Evolutionary conservation across 345 rosid genomes (phyloP), one percentile per base, ranked within the genome.

Genomic region (Balakata baccata): DNA sequence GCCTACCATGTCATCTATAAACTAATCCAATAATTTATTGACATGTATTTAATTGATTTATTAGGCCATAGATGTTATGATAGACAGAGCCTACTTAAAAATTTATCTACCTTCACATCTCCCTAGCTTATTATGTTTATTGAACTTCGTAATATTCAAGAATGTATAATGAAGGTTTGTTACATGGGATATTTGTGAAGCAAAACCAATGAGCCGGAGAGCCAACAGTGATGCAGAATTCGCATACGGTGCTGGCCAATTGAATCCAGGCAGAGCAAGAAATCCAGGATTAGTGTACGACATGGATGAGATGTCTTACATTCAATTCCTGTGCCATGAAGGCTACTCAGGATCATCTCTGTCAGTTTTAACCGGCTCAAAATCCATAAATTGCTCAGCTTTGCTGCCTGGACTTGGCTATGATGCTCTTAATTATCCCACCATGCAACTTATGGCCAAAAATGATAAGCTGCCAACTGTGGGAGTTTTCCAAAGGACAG

Each of bases 401-500:
- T 74, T 92, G 65, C 75, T 90, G 41, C 93, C 93, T 0, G 93
- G 92, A 58, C 57, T 86, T 18, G 93, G 97, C 46, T 84, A 84
- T 17, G 98, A 90, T 76, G 86, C 93, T 20, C 81, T 94, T 9
- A 94, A 94, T 82, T 94, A 94, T 78, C 97, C 97, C 49, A 86
- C 97, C 0, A 86, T 94, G 80, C 98, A 94, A 22, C 86, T 94
- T 3, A 74, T 76, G 38, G 39, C 84, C 72, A 74, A 66, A 73
- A 66, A 69, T 1, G 78, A 73, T 50, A 52, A 76, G 64, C 43
- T 73, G 14, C 80, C 81, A 11, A 89, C 85, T 0, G 3, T 78
- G 7, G 89, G 81, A 20, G 80, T 87, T 75, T 92, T 92, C 70
- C 71, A 62, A 45, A 77, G 97, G 78, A 87, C 80, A 49, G 97